Evolutionary conservation across 179 eudicot genomes (phyloP).

Genomic region (Spergularia azorica): DNA sequence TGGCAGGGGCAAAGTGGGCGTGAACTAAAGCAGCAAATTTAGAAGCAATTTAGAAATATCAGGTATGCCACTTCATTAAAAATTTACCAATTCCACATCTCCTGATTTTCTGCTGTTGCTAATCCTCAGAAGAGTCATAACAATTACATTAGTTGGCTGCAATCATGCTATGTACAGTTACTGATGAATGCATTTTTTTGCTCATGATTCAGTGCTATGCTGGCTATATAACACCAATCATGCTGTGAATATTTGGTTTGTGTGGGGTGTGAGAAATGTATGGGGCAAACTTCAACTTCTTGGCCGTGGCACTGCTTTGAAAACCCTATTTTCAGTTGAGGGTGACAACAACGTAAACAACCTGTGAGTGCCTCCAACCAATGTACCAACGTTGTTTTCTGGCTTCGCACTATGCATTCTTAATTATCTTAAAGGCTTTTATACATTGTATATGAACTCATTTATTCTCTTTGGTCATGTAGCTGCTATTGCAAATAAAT

Average conservation of each 20-base stretch:
- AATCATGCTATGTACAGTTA: not conserved
- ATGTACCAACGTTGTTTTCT: not conserved
- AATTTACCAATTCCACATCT: not conserved
- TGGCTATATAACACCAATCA: not conserved
- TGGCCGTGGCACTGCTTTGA: constrained; percentile 93
- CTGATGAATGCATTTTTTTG: no score
- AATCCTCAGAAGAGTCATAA: no score
- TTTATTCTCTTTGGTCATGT: constrained; percentile 12
- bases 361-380: constrained; percentile 45
- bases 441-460: not conserved
- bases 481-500: constrained; percentile 80
- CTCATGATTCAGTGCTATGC: not conserved
- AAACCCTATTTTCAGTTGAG: constrained; percentile 80
- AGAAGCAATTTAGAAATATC: constrained; percentile 81
- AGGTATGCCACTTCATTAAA: constrained; percentile 41
- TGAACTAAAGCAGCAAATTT: constrained; percentile 80
- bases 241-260: constrained; percentile 54
- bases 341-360: constrained; percentile 38
- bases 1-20: constrained; percentile 97
- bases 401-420: not conserved
- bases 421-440: not conserved
- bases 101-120: not conserved
- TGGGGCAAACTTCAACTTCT: constrained; percentile 99
- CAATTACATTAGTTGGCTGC: no score
- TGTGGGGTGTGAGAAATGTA: constrained; percentile 96